These are phyloP conservation scores for Collybia sordida DNA, from an alignment of 768 basidiomycete species.

Conservation along the genomic window DNA sequence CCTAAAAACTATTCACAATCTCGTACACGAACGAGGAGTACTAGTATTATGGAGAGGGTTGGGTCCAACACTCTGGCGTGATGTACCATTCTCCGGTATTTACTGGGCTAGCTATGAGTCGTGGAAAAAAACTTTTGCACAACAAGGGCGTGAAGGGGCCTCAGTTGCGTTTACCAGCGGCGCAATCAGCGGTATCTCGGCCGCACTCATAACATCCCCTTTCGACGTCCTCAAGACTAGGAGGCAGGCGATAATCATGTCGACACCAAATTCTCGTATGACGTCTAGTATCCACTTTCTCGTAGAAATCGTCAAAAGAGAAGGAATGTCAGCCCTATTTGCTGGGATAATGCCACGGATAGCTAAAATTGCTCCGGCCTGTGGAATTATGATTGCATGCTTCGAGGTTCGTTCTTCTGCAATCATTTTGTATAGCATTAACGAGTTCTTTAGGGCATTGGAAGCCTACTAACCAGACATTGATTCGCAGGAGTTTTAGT, in stretches of 20 bases:
- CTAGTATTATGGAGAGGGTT: conserved; percentile 87
- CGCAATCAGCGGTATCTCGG: conserved; percentile 81
- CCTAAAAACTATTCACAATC: conserved; percentile 54
- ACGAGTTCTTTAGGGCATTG: conserved; percentile 50
- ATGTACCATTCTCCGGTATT: conserved; percentile 95
- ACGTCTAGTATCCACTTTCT: conserved; percentile 65
- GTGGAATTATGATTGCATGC: conserved; percentile 97
- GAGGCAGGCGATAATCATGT: conserved; percentile 81
- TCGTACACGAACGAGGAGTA: conserved; percentile 66
- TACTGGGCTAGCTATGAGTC: conserved; percentile 97
- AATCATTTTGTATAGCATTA: conserved; percentile 9
- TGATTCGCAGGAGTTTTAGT: conserved; percentile 2
- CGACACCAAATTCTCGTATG: conserved; percentile 37
- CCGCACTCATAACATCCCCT: conserved; percentile 88
- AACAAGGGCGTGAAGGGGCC: conserved; percentile 54
- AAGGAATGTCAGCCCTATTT: conserved; percentile 78
- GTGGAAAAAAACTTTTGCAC: conserved; percentile 64
- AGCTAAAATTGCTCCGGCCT: conserved; percentile 95
- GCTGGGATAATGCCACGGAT: conserved; percentile 86
- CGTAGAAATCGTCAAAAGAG: conserved; percentile 68
- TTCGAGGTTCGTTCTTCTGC: conserved; percentile 66
- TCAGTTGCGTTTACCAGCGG: conserved; percentile 87
- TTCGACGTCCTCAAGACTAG: conserved; percentile 98
- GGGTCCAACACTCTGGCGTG: conserved; percentile 91
- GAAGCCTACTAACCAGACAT: conserved; percentile 45